A percentile compares a stretch with the other conserved stretches of the same genome.
Evolutionary conservation across 257 asterid species (phyloP).

Genomic region (Linderniella brevidens): DNA sequence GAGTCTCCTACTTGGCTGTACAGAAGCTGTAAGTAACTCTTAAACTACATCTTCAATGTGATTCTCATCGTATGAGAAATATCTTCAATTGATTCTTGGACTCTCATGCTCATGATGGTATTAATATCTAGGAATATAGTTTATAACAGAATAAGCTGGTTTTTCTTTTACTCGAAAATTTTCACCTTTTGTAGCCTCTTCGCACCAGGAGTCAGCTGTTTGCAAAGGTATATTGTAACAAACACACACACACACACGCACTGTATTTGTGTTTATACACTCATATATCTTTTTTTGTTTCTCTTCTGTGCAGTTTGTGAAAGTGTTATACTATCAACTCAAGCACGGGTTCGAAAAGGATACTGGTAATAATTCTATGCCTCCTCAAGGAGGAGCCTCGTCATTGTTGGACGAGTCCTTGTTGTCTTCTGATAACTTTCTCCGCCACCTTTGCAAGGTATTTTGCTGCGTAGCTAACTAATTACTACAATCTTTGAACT

Average conservation of each 20-base stretch:
- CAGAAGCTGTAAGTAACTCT: conserved; percentile 65
- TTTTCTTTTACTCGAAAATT: background rate
- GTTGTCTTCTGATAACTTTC: conserved; percentile 77
- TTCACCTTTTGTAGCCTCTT: conserved; percentile 54
- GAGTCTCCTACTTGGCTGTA: conserved; percentile 69
- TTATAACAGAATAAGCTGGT: too few relatives aligned
- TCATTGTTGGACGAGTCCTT: conserved; percentile 71
- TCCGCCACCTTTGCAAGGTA: conserved; percentile 85
- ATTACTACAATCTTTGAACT: too few relatives aligned
- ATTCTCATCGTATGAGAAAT: background rate
- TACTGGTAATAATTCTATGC: conserved; percentile 19
- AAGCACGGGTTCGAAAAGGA: conserved; percentile 59
- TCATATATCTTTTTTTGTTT: conserved; percentile 3
- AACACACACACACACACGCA: background rate
- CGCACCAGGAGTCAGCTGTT: conserved; percentile 60
- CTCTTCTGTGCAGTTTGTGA: conserved; percentile 41
- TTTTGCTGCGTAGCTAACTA: background rate
- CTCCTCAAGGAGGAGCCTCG: conserved; percentile 26
- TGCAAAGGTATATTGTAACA: conserved; percentile 84
- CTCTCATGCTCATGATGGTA: background rate
- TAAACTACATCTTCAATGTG: conserved; percentile 6
- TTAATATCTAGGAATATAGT: too few relatives aligned
- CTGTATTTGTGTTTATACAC: background rate
- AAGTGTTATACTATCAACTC: conserved; percentile 62
- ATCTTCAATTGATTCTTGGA: too few relatives aligned